These are phyloP conservation scores for Leptographium lundbergii DNA, from an alignment of 2,329 filamentous ascomycete species.

Conservation along the genomic window DNA sequence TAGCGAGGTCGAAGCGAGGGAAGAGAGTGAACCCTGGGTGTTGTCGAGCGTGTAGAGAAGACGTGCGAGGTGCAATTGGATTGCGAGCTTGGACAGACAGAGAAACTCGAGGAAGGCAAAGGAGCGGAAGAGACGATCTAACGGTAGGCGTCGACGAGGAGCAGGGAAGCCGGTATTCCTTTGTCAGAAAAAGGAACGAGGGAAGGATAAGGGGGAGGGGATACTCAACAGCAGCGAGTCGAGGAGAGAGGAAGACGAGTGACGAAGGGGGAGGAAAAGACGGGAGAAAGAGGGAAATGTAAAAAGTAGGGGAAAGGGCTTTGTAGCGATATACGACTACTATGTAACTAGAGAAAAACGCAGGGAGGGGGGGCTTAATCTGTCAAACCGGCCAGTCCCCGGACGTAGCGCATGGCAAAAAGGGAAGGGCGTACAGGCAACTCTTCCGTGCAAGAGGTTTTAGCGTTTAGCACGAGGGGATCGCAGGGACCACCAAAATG, in stretches of 20 bases:
- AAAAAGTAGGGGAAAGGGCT: not conserved
- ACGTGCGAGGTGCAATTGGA: not conserved
- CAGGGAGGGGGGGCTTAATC: constrained; percentile 5
- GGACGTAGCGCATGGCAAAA: constrained; percentile 11
- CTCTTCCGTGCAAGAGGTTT: not conserved
- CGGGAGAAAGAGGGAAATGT: constrained; percentile 1
- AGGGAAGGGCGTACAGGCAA: constrained; percentile 1
- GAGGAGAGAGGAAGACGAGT: not conserved
- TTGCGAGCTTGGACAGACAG: not conserved
- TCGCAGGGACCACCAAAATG: not conserved
- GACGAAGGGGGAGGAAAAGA: not conserved
- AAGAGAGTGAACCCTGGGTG: not conserved
- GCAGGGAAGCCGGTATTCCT: not conserved
- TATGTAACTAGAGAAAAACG: not conserved
- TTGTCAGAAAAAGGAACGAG: not conserved
- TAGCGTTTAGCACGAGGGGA: constrained; percentile 2
- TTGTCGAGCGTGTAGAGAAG: not conserved
- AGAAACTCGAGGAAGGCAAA: not conserved
- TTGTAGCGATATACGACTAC: not conserved
- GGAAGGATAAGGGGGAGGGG: not conserved
- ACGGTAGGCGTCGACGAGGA: not conserved
- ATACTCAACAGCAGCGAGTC: not conserved
- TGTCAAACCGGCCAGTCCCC: constrained; percentile 2
- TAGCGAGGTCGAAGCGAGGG: not conserved
- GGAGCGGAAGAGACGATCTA: not conserved